Percentiles rank a stretch among this genome's conserved stretches.
Conservation (phyloP, 768 basidiomycete genomes). For the Mycena galericulata region DNA sequence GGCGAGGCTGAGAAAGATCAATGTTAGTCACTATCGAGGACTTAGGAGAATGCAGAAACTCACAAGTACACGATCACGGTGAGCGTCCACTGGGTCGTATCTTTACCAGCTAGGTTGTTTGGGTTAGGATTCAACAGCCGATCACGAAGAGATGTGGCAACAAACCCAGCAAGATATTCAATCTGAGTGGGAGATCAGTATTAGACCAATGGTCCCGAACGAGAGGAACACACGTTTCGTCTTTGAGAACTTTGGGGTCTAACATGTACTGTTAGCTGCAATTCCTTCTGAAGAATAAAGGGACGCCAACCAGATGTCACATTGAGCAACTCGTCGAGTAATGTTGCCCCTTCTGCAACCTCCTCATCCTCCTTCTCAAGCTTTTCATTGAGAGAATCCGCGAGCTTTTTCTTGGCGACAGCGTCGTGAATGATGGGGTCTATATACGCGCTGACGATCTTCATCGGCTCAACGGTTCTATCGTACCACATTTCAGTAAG, state of each 20-base stretch:
- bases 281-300: background rate
- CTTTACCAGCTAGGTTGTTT: conserved; percentile 29
- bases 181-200: conserved; percentile 34
- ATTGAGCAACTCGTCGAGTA: conserved; percentile 68
- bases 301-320: conserved; percentile 55
- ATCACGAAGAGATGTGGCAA: background rate
- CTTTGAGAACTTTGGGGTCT: conserved; percentile 62
- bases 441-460: conserved; percentile 63
- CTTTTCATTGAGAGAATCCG: conserved; percentile 11
- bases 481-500: conserved; percentile 63
- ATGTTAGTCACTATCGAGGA: background rate
- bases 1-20: conserved; percentile 48
- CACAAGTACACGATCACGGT: conserved; percentile 52
- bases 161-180: conserved; percentile 61
- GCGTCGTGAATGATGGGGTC: conserved; percentile 66
- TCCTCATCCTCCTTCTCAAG: conserved; percentile 46
- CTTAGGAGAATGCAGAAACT: background rate
- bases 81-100: conserved; percentile 47
- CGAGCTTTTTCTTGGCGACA: conserved; percentile 54
- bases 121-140: background rate
- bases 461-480: conserved; percentile 60
- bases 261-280: background rate
- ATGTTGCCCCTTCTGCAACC: conserved; percentile 56
- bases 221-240: conserved; percentile 52
- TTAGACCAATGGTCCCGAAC: background rate